Percentiles rank a stretch among this genome's conserved stretches.
Conservation (phyloP, 768 basidiomycete species). For the Solioccasus polychromus region DNA sequence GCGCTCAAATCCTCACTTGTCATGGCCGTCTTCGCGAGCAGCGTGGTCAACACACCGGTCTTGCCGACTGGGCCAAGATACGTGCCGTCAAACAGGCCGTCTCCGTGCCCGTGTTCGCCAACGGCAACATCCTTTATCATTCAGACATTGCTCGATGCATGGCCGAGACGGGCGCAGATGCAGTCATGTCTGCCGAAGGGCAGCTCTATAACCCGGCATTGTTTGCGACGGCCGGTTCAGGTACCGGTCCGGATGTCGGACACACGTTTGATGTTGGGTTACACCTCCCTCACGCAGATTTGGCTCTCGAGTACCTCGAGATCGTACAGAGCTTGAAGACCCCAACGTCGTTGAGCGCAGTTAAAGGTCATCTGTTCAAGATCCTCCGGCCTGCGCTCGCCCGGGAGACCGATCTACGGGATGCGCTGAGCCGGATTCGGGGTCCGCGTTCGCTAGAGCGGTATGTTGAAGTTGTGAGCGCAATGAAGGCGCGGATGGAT, state of each 20-base stretch:
- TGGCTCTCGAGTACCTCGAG: conserved; percentile 84
- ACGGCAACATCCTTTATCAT: conserved; percentile 90
- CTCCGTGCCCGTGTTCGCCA: conserved; percentile 91
- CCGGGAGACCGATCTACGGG: conserved; percentile 67
- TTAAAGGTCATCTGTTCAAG: conserved; percentile 95
- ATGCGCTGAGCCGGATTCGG: conserved; percentile 57
- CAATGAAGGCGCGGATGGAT: conserved; percentile 60
- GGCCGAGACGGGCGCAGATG: conserved; percentile 82
- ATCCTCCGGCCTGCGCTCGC: conserved; percentile 76
- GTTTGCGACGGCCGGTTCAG: conserved; percentile 43
- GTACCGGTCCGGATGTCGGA: conserved; percentile 2
- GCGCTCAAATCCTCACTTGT: conserved; percentile 92
- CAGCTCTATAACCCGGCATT: conserved; percentile 90
- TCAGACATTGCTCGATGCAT: conserved; percentile 82
- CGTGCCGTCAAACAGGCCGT: conserved; percentile 88
- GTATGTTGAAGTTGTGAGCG: conserved; percentile 54
- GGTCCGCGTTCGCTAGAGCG: conserved; percentile 21
- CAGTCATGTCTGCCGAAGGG: conserved; percentile 93
- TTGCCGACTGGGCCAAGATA: conserved; percentile 90
- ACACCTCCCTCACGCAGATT: conserved; percentile 56
- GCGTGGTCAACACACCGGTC: conserved; percentile 79
- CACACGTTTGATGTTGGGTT: conserved; percentile 35
- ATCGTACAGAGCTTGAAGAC: conserved; percentile 68
- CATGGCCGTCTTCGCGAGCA: conserved; percentile 92
- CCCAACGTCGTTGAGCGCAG: conserved; percentile 64